Evolutionary conservation across 768 basidiomycete species (phyloP), one percentile per base, ranked within the genome.

Genomic region (Leucosporidium creatinivorum): DNA sequence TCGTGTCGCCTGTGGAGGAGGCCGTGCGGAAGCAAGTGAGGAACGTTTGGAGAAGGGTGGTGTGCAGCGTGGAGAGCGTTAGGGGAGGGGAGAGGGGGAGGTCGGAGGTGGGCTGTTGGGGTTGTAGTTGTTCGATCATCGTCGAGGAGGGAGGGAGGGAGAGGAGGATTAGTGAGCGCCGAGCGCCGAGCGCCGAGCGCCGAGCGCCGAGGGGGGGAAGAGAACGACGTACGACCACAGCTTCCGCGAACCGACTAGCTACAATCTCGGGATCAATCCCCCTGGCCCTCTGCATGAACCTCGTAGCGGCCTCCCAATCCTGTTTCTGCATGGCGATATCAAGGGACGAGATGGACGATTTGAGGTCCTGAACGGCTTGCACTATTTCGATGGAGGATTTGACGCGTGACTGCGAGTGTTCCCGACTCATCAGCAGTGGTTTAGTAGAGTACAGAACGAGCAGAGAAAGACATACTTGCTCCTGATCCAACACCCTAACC

Each of bases 261-360:
- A 89, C 85, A 48, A 99, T 86, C 52, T 87, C 85, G 10, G 79
- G 75, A 2, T 93, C 88, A 19, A 96, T 81, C 0, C 87, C 81
- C 89, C 94, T 93, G 3, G 93, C 94, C 26, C 91, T 82, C 39
- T 89, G 86, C 78, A 93, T 94, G 75, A 91, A 88, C 66, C 91
- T 83, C 0, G 93, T 86, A 5, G 96, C 96, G 4, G 89, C 85
- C 77, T 99, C 96, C 96, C 96, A 99, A 75, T 98, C 96, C 72
- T 89, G 85, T 55, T 80, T 81, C 36, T 88, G 86, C 36, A 97
- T 93, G 19, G 85, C 80, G 15, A 80, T 73, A 56, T 84, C 81
- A 19, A 87, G 77, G 26, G 81, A 82, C 6, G 81, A 77, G 52
- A 89, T 78, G 1, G 94, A 87, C 0, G 84, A 84, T 84, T 96